phyloP scores from a whole-genome alignment of 306 rosid genomes.

The Trichosanthes cucumerina region DNA sequence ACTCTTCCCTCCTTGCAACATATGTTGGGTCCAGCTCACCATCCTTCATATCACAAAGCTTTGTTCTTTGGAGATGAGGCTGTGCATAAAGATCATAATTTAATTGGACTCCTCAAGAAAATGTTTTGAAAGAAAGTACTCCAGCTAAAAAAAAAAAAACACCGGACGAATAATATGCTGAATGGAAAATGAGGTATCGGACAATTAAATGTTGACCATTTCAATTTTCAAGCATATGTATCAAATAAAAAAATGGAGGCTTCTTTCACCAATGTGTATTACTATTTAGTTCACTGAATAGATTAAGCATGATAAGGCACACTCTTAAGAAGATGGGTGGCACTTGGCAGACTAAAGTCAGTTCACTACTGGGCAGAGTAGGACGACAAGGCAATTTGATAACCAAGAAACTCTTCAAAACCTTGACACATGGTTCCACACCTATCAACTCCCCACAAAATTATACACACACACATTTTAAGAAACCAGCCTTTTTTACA shows the following conservation, averaged over 20 bases:
- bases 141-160: too few relatives aligned
- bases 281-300: background rate
- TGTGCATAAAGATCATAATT: slow-evolving; percentile 28
- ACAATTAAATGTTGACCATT: background rate
- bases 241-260: background rate
- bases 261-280: background rate
- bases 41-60: slow-evolving; percentile 94
- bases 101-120: background rate
- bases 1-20: slow-evolving; percentile 62
- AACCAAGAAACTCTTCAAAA: background rate
- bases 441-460: background rate
- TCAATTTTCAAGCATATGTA: background rate
- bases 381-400: background rate
- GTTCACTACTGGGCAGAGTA: background rate
- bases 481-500: background rate
- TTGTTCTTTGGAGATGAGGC: slow-evolving; percentile 95
- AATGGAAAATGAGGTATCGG: background rate
- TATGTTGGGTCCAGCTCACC: slow-evolving; percentile 65
- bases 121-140: background rate
- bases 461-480: background rate
- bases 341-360: background rate
- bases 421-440: background rate
- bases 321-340: background rate
- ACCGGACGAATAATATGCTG: background rate
- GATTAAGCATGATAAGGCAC: background rate